phyloP scores from a whole-genome alignment of 768 basidiomycete species.

The Psilocybe cubensis region DNA sequence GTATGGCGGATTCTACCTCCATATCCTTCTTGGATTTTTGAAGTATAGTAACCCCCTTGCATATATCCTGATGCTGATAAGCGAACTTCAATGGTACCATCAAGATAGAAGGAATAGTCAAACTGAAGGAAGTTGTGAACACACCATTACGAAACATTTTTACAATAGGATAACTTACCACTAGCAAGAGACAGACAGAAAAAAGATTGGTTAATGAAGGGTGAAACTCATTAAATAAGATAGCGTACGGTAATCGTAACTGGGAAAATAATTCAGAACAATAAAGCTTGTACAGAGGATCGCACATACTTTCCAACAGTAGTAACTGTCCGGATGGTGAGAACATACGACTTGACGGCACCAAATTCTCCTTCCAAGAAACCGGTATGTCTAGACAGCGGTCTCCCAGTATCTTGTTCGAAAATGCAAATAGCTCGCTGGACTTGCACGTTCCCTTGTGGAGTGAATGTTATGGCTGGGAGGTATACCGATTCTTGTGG shows the following conservation, averaged over 20 bases:
- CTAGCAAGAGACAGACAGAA: slow-evolving; percentile 18
- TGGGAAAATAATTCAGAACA: slow-evolving; percentile 21
- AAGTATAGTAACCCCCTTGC: slow-evolving; percentile 64
- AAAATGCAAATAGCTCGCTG: slow-evolving; percentile 68
- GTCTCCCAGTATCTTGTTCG: slow-evolving; percentile 61
- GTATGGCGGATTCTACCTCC: slow-evolving; percentile 59
- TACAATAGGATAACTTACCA: slow-evolving; percentile 27
- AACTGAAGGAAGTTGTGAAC: slow-evolving; percentile 37
- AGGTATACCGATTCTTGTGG: slow-evolving; percentile 63
- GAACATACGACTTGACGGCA: slow-evolving; percentile 60
- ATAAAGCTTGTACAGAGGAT: neutral
- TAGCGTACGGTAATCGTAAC: slow-evolving; percentile 58
- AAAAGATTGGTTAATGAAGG: neutral
- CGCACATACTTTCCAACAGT: slow-evolving; percentile 64
- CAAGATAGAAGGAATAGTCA: slow-evolving; percentile 68
- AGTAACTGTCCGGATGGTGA: slow-evolving; percentile 58
- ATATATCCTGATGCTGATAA: slow-evolving; percentile 71
- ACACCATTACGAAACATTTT: neutral
- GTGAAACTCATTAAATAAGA: neutral
- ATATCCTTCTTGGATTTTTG: slow-evolving; percentile 47
- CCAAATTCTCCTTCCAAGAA: slow-evolving; percentile 59
- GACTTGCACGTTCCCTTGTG: slow-evolving; percentile 44
- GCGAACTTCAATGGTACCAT: slow-evolving; percentile 71
- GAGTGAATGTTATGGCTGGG: slow-evolving; percentile 58
- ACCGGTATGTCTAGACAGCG: slow-evolving; percentile 61